Conservation (phyloP, 495 filamentous ascomycete genomes). For the Trichoderma parareesei region DNA sequence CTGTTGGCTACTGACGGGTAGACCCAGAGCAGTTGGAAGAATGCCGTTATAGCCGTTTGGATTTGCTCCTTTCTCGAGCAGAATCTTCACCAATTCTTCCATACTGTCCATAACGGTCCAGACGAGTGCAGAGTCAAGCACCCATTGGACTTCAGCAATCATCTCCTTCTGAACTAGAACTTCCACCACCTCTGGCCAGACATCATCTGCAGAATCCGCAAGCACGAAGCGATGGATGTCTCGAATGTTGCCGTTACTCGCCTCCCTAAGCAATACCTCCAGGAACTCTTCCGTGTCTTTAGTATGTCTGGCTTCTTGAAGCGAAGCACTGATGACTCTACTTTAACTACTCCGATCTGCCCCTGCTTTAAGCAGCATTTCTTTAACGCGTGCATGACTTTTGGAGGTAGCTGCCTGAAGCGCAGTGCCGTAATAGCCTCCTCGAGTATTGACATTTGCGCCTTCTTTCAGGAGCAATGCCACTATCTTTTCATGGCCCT, state of each 20-base stretch:
- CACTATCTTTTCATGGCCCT: constrained; percentile 14
- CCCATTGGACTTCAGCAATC: no score
- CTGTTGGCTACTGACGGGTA: constrained; percentile 16
- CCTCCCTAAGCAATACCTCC: neutral
- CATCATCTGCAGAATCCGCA: no score
- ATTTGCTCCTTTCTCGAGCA: constrained; percentile 23
- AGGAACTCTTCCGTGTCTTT: no score
- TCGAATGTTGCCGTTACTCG: constrained; percentile 7
- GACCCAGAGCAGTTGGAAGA: constrained; percentile 22
- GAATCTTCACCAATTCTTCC: constrained; percentile 14
- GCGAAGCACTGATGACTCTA: no score
- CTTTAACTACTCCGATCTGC: no score
- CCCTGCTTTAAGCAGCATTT: no score
- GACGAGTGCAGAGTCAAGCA: no score
- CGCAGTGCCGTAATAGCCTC: constrained; percentile 18
- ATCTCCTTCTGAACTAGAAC: no score
- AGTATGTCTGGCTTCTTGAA: no score
- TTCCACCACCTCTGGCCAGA: no score
- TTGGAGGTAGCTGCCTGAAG: constrained; percentile 15
- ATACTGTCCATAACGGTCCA: no score
- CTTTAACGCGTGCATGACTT: no score
- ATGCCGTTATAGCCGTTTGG: constrained; percentile 22
- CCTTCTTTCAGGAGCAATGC: constrained; percentile 18
- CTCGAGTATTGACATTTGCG: constrained; percentile 20
- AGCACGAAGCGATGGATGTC: neutral